Base-by-base conservation (phyloP, 1,284 basidiomycete genomes). In the Cryptococcus wingfieldii region DNA sequence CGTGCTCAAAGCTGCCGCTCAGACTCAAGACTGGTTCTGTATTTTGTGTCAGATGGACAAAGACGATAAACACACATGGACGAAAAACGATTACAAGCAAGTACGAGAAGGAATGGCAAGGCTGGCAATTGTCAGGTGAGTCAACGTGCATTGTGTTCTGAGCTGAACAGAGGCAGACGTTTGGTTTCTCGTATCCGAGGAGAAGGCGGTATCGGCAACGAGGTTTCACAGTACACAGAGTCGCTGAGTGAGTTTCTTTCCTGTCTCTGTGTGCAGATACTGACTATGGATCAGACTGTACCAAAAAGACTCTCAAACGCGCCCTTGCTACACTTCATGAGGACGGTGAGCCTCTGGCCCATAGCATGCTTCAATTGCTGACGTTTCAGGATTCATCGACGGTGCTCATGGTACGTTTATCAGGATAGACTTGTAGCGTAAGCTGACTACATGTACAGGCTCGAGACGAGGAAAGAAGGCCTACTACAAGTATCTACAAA, bases 41-140 rank as follows among this genome's bases (percentile, higher is more conserved):
- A 38, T 60, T n/a, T 4, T 38, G 2, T 60, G 59, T 25, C 43
- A 55, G 28, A 60, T 60, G 48, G 27, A 39, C 10, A 19, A 49
- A 13, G 52, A 56, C 23, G 19, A 52, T 6, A 27, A 23, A 14
- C 2, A 18, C 5, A 27, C 28, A 6, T 56, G 55, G 58, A 37
- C 27, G 9, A 38, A 54, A 25, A 41, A 38, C 3, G 47, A 56
- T 8, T 41, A 47, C 16, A 27, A 53, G 14, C 16, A 42, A 42
- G 54, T 46, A 19, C 34, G 28, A 9, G 38, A 23, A 12, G 38
- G 48, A 19, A 55, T 59, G 54, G 37, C 25, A 14, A 19, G 4
- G n/a, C 43, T 54, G 5, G 42, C 47, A 14, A 28, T 48, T 8
- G 16, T 42, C 13, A 55, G 58, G 54, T 53, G 44, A 49, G 50